These are phyloP conservation scores for Aspergillus melleus DNA, from an alignment of 2,329 filamentous ascomycete genomes.

Conservation along the genomic window DNA sequence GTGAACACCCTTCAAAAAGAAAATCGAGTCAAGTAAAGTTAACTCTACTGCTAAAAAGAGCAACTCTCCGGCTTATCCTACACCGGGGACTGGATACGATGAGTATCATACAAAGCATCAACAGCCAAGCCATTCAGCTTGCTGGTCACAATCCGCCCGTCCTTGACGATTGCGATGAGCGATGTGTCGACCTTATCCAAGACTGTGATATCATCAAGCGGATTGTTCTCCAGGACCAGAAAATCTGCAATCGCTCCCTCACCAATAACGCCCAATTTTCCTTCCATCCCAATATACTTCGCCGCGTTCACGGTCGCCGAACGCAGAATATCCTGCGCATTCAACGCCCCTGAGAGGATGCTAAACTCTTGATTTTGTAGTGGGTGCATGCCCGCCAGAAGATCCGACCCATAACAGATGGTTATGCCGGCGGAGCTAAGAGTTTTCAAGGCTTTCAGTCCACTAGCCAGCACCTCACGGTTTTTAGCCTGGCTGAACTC, in stretches of 20 bases:
- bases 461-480: slow-evolving; percentile 46
- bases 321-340: slow-evolving; percentile 45
- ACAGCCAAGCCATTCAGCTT: background rate
- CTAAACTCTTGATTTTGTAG: slow-evolving; percentile 51
- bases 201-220: slow-evolving; percentile 54
- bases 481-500: slow-evolving; percentile 46
- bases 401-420: slow-evolving; percentile 57
- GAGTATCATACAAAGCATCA: slow-evolving; percentile 3
- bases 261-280: slow-evolving; percentile 51
- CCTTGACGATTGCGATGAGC: slow-evolving; percentile 55
- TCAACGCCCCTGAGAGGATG: slow-evolving; percentile 44
- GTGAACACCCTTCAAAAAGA: too few species aligned
- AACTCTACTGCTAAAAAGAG: too few species aligned
- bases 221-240: slow-evolving; percentile 52
- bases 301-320: slow-evolving; percentile 55
- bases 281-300: slow-evolving; percentile 46
- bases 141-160: slow-evolving; percentile 47
- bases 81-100: background rate
- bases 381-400: slow-evolving; percentile 49
- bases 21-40: too few species aligned
- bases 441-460: slow-evolving; percentile 48
- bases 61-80: too few species aligned
- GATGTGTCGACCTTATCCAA: slow-evolving; percentile 49
- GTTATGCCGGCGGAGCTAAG: slow-evolving; percentile 52
- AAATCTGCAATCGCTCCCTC: slow-evolving; percentile 53